phyloP scores from a whole-genome alignment of 2,329 filamentous ascomycete genomes.

The Ilyonectria mors-panacis region DNA sequence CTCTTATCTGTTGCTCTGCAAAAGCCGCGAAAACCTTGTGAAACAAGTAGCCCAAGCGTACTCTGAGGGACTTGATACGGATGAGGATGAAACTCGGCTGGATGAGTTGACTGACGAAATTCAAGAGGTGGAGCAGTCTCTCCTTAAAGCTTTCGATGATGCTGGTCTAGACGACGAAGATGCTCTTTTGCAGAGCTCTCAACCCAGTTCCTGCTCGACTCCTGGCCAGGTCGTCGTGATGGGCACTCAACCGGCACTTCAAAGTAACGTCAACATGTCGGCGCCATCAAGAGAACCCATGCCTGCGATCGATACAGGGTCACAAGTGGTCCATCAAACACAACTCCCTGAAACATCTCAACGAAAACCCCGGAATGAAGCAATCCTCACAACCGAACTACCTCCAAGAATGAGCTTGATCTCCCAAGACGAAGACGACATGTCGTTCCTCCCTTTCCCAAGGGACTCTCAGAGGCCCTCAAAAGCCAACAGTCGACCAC shows the following conservation, averaged over 20 bases:
- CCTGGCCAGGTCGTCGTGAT: constrained; percentile 55
- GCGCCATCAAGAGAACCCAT: constrained; percentile 53
- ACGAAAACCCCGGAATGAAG: constrained; percentile 42
- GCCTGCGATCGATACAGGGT: constrained; percentile 52
- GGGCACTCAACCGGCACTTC: constrained; percentile 59
- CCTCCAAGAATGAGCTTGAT: constrained; percentile 43
- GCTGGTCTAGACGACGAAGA: constrained; percentile 63
- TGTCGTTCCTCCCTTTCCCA: constrained; percentile 45
- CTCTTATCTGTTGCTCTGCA: constrained; percentile 58
- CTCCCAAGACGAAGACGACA: constrained; percentile 44
- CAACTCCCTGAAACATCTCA: constrained; percentile 57
- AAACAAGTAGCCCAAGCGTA: constrained; percentile 66
- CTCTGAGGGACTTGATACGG: constrained; percentile 65
- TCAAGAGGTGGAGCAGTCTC: constrained; percentile 58
- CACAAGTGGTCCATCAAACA: constrained; percentile 68
- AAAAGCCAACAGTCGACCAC: constrained; percentile 20
- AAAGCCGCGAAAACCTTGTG: constrained; percentile 62
- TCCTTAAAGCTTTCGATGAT: constrained; percentile 60
- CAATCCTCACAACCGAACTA: constrained; percentile 36
- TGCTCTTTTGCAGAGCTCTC: constrained; percentile 53
- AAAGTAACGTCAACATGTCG: constrained; percentile 52
- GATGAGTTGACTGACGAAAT: constrained; percentile 64
- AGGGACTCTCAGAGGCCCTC: constrained; percentile 37
- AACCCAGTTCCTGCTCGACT: constrained; percentile 27
- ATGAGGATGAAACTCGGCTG: constrained; percentile 65